Percentiles rank a stretch among this genome's conserved stretches.
Evolutionary conservation across 2,329 filamentous ascomycete species (phyloP).

Genomic region (Sporothrix inflata): DNA sequence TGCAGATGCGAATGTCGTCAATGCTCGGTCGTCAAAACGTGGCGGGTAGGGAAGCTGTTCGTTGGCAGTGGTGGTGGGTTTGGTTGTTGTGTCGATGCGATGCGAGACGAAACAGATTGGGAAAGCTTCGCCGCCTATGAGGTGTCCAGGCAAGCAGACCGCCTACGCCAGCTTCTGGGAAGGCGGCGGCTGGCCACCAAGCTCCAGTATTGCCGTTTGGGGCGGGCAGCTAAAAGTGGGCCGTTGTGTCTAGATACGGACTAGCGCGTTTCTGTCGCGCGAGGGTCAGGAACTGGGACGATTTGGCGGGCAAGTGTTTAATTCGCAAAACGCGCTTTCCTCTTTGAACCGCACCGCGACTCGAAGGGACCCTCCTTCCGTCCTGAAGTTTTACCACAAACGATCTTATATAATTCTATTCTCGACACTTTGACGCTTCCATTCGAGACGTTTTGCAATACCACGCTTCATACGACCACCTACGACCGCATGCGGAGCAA

Average conservation of each 20-base stretch:
- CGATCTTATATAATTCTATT: neutral
- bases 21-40: neutral
- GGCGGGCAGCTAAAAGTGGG: constrained; percentile 30
- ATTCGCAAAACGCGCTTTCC: constrained; percentile 33
- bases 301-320: constrained; percentile 2
- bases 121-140: constrained; percentile 25
- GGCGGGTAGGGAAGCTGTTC: neutral
- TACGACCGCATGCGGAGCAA: neutral
- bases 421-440: neutral
- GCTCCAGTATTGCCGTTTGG: constrained; percentile 21
- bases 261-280: constrained; percentile 18
- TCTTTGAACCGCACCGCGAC: constrained; percentile 28
- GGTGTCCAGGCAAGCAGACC: constrained; percentile 38
- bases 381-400: neutral
- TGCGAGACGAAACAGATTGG: constrained; percentile 20
- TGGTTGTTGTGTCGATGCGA: constrained; percentile 25
- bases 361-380: constrained; percentile 19
- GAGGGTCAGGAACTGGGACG: neutral
- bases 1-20: neutral
- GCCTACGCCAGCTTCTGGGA: constrained; percentile 36
- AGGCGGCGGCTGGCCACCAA: constrained; percentile 18
- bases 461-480: neutral
- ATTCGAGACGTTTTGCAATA: neutral
- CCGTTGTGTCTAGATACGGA: neutral
- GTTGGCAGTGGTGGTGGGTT: constrained; percentile 12